Conservation (phyloP, 2,329 filamentous ascomycete species). For the Sclerotinia sclerotiorum region DNA sequence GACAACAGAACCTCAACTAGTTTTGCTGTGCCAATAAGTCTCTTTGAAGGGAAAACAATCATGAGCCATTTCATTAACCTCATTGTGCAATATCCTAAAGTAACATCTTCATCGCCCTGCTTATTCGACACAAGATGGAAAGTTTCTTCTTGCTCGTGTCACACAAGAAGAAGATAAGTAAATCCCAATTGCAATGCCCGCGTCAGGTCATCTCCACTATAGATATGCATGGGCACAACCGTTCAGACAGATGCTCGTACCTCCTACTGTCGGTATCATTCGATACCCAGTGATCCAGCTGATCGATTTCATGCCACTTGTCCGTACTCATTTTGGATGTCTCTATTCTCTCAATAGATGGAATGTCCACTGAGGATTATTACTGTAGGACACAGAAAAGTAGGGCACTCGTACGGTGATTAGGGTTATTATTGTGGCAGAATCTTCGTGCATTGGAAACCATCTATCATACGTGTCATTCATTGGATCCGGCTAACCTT, state of each 20-base stretch:
- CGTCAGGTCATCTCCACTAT: background rate
- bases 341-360: background rate
- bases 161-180: background rate
- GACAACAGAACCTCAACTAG: background rate
- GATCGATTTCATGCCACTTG: conserved; percentile 16
- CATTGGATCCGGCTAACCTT: too few species aligned
- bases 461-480: too few species aligned
- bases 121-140: background rate
- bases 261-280: background rate
- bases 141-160: conserved; percentile 6
- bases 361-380: too few species aligned
- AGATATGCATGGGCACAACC: background rate
- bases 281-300: conserved; percentile 16
- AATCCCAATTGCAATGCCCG: background rate
- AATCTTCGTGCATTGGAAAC: too few species aligned
- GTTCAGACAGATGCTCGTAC: background rate
- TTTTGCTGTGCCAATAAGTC: background rate
- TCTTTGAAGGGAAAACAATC: background rate
- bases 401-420: too few species aligned
- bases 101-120: background rate
- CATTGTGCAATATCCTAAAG: background rate
- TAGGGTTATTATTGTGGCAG: too few species aligned
- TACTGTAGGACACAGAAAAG: too few species aligned
- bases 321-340: conserved; percentile 21
- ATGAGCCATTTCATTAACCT: background rate